A percentile compares a stretch with the other conserved stretches of the same genome.
Evolutionary conservation across 768 basidiomycete species (phyloP).

Genomic region (Leccinum boreale): DNA sequence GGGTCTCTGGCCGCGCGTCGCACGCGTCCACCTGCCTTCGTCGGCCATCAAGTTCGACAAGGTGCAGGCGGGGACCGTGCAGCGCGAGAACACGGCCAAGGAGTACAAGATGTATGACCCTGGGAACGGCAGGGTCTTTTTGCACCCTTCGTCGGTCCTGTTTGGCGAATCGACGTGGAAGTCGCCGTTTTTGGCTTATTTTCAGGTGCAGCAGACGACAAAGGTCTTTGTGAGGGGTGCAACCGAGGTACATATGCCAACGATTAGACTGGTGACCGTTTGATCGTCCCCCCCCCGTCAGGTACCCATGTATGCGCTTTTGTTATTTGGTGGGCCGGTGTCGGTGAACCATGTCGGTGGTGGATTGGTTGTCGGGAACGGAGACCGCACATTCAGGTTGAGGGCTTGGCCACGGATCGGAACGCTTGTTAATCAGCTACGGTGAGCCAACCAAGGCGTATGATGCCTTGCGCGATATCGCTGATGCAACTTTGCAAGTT

Average conservation of each 20-base stretch:
- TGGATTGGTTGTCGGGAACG: conserved; percentile 62
- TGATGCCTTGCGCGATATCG: background rate
- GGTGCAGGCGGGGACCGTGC: conserved; percentile 78
- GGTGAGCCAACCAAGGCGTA: conserved; percentile 42
- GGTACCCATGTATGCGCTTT: conserved; percentile 84
- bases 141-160: conserved; percentile 80
- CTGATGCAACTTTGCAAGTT: conserved; percentile 36
- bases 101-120: conserved; percentile 84
- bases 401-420: conserved; percentile 90
- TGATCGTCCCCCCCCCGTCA: conserved; percentile 23
- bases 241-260: conserved; percentile 61
- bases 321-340: conserved; percentile 82
- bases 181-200: conserved; percentile 78
- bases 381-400: conserved; percentile 55
- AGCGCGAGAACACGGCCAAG: conserved; percentile 78
- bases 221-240: conserved; percentile 87
- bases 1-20: conserved; percentile 84
- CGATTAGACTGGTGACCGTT: background rate
- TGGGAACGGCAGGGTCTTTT: conserved; percentile 59
- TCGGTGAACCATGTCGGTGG: conserved; percentile 76
- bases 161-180: conserved; percentile 74
- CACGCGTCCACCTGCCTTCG: conserved; percentile 68
- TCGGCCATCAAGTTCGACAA: conserved; percentile 81
- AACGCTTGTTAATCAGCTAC: conserved; percentile 80
- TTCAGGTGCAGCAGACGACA: conserved; percentile 75